phyloP scores from a whole-genome alignment of 2,329 filamentous ascomycete genomes.

The Bipolaris victoriae region DNA sequence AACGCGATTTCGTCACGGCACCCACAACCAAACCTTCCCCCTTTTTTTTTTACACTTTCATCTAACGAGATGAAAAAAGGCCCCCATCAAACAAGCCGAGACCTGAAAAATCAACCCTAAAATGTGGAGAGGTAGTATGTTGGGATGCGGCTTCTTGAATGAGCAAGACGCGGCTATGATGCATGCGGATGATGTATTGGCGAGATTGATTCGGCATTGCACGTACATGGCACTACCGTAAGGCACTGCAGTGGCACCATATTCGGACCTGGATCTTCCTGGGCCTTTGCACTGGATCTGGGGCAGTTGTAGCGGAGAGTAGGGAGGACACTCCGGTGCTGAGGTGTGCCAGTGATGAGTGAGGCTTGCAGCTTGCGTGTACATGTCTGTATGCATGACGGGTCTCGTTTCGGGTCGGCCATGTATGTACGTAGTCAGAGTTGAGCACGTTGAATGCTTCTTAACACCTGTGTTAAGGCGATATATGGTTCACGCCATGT shows the following conservation, averaged over 20 bases:
- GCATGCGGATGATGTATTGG: constrained; percentile 21
- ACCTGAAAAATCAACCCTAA: constrained; percentile 21
- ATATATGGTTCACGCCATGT: neutral
- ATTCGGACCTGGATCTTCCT: constrained; percentile 33
- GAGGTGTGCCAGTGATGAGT: constrained; percentile 16
- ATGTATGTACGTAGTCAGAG: neutral
- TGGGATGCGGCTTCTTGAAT: constrained; percentile 27
- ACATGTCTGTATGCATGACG: neutral
- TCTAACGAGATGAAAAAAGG: constrained; percentile 29
- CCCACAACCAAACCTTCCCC: constrained; percentile 8
- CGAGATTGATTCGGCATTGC: constrained; percentile 28
- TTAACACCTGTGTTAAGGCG: constrained; percentile 11
- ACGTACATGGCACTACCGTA: constrained; percentile 30
- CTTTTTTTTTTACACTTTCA: constrained; percentile 20
- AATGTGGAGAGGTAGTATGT: constrained; percentile 40
- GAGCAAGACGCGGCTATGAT: constrained; percentile 15
- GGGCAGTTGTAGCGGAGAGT: constrained; percentile 33
- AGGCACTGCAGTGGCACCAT: constrained; percentile 34
- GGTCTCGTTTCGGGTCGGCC: constrained; percentile 5
- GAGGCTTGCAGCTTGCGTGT: constrained; percentile 20
- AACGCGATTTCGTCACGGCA: neutral
- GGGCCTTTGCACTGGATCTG: constrained; percentile 23
- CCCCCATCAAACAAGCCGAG: constrained; percentile 18
- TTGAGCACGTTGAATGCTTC: constrained; percentile 5
- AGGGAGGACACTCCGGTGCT: constrained; percentile 32